Evolutionary conservation across 2,329 filamentous ascomycete species (phyloP).

Genomic region (Eutypella sp.): DNA sequence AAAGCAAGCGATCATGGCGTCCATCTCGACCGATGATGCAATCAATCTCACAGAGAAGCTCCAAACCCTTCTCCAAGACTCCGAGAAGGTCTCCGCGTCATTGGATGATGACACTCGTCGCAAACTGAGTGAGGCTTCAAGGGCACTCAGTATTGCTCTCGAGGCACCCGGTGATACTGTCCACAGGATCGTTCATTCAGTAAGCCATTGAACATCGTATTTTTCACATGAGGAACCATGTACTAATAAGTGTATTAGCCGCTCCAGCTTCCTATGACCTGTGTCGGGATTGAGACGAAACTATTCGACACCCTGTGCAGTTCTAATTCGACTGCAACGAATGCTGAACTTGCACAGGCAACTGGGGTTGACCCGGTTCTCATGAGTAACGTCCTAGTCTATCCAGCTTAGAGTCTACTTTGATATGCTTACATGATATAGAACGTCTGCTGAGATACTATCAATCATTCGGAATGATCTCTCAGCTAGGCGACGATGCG

Average conservation of each 20-base stretch:
- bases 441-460: constrained; percentile 19
- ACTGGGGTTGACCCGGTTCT: constrained; percentile 8
- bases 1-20: background rate
- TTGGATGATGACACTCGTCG: background rate
- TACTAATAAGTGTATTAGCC: constrained; percentile 1
- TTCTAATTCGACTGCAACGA: background rate
- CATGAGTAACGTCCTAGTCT: constrained; percentile 9
- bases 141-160: background rate
- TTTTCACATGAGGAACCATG: background rate
- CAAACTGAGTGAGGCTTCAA: background rate
- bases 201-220: background rate
- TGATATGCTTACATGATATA: background rate
- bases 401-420: background rate
- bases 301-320: constrained; percentile 3
- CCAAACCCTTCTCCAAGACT: background rate
- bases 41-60: background rate
- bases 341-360: constrained; percentile 2
- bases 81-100: background rate
- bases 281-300: constrained; percentile 5
- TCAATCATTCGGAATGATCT: constrained; percentile 16
- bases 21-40: background rate
- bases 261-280: constrained; percentile 4
- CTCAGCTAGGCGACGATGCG: constrained; percentile 9
- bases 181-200: constrained; percentile 5
- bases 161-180: constrained; percentile 12